phyloP scores from a whole-genome alignment of 139 green algal species.

The Chloropicon primus region DNA sequence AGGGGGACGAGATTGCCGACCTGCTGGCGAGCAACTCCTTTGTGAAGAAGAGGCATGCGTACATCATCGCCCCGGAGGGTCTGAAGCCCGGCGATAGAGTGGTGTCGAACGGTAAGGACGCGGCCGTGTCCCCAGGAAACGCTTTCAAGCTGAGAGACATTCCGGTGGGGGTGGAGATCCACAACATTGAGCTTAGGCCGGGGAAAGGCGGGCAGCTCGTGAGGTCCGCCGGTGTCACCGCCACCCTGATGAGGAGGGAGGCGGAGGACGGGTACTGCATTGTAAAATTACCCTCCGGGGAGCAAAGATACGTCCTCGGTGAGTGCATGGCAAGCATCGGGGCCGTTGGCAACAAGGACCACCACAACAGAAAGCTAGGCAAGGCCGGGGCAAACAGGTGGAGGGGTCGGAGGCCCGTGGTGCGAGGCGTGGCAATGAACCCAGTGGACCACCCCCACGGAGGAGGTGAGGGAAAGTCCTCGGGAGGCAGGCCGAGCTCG shows the following conservation, averaged over 20 bases:
- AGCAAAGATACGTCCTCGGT: constrained; percentile 53
- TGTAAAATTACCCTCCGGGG: constrained; percentile 67
- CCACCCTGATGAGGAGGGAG: constrained; percentile 13
- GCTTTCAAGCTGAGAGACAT: constrained; percentile 51
- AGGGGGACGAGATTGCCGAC: not conserved
- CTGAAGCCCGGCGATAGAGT: constrained; percentile 35
- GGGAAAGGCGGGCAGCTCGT: constrained; percentile 58
- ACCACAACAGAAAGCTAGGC: constrained; percentile 65
- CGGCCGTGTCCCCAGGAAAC: constrained; percentile 52
- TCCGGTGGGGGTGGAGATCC: constrained; percentile 43
- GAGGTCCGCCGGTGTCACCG: constrained; percentile 52
- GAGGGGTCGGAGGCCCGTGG: constrained; percentile 15
- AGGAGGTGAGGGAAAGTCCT: constrained; percentile 57
- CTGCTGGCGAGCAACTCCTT: not conserved
- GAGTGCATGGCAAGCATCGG: constrained; percentile 78
- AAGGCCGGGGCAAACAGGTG: constrained; percentile 61
- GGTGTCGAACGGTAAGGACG: constrained; percentile 33
- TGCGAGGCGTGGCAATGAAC: constrained; percentile 89
- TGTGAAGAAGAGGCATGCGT: constrained; percentile 23
- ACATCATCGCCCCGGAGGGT: constrained; percentile 58
- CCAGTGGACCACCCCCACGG: constrained; percentile 84
- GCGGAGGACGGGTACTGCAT: constrained; percentile 48
- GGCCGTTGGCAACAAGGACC: constrained; percentile 63
- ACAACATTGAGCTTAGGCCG: constrained; percentile 78
- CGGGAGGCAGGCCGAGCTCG: constrained; percentile 54